Evolutionary conservation across 2,329 filamentous ascomycete species (phyloP).

Genomic region (Biscogniauxia marginata): DNA sequence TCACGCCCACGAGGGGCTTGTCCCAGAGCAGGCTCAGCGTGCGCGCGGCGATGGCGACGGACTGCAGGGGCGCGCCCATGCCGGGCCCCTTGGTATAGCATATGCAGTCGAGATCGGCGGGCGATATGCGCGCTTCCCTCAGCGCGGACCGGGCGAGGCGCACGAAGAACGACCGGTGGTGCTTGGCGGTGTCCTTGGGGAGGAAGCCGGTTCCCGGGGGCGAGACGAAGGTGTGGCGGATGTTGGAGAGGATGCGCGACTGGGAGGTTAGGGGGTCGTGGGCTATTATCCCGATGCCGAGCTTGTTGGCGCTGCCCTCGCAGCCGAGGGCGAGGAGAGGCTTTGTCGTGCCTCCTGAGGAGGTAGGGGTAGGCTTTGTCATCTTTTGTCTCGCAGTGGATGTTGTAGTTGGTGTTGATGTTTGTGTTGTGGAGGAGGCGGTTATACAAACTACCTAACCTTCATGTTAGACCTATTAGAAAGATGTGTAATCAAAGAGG

Average conservation of each 20-base stretch:
- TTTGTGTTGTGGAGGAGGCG: too few relatives aligned
- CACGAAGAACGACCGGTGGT: constrained; percentile 86
- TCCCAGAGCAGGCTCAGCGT: constrained; percentile 81
- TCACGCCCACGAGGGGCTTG: constrained; percentile 88
- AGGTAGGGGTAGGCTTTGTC: constrained; percentile 3
- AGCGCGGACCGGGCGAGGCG: constrained; percentile 78
- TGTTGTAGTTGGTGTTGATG: constrained; percentile 6
- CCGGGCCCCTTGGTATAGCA: constrained; percentile 95
- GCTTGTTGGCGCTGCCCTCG: constrained; percentile 97
- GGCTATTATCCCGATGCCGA: constrained; percentile 88
- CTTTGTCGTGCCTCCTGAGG: not conserved
- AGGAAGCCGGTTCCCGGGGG: constrained; percentile 93
- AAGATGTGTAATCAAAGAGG: too few relatives aligned
- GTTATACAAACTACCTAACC: too few relatives aligned
- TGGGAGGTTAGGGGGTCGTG: constrained; percentile 60
- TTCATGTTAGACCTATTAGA: too few relatives aligned
- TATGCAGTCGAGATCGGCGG: constrained; percentile 78
- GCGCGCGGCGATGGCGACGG: constrained; percentile 81
- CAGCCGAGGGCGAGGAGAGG: constrained; percentile 57
- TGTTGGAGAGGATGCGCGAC: constrained; percentile 80
- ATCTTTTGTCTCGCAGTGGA: constrained; percentile 1
- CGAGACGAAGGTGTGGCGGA: constrained; percentile 89
- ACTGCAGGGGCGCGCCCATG: constrained; percentile 91
- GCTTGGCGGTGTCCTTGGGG: constrained; percentile 90
- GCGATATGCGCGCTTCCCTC: constrained; percentile 59